phyloP scores from a whole-genome alignment of 441 rosid species.

The Erodium texanum region DNA sequence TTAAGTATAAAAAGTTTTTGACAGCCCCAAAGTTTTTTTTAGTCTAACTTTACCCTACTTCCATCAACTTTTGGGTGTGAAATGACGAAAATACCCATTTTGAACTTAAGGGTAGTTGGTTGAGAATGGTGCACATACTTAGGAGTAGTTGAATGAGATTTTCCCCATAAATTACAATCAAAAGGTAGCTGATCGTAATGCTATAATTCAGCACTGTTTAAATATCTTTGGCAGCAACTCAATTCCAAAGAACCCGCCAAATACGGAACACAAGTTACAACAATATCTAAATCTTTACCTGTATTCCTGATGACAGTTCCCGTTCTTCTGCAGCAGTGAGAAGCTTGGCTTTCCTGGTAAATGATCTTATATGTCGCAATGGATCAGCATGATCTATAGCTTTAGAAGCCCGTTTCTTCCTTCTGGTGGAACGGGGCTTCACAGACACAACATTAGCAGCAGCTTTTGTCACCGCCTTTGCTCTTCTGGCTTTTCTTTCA shows the following conservation, averaged over 20 bases:
- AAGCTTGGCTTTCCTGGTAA: conserved; percentile 59
- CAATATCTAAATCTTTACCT: conserved; percentile 34
- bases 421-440: conserved; percentile 27
- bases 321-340: conserved; percentile 71
- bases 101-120: too few relatives aligned
- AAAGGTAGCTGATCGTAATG: not conserved
- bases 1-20: too few relatives aligned
- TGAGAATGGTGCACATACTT: too few relatives aligned
- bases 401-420: conserved; percentile 53
- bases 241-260: conserved; percentile 1
- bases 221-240: not conserved
- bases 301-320: conserved; percentile 74
- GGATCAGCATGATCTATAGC: conserved; percentile 69
- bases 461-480: conserved; percentile 56
- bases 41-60: too few relatives aligned
- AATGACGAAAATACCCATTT: too few relatives aligned
- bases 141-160: too few relatives aligned
- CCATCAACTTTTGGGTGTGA: too few relatives aligned
- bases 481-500: conserved; percentile 70
- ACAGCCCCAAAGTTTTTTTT: too few relatives aligned
- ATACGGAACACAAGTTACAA: not conserved
- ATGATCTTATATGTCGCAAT: conserved; percentile 59
- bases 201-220: not conserved
- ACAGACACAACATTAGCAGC: conserved; percentile 41
- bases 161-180: too few relatives aligned